Base-by-base conservation (phyloP, 2,329 filamentous ascomycete species). In the Parascedosporium putredinis region DNA sequence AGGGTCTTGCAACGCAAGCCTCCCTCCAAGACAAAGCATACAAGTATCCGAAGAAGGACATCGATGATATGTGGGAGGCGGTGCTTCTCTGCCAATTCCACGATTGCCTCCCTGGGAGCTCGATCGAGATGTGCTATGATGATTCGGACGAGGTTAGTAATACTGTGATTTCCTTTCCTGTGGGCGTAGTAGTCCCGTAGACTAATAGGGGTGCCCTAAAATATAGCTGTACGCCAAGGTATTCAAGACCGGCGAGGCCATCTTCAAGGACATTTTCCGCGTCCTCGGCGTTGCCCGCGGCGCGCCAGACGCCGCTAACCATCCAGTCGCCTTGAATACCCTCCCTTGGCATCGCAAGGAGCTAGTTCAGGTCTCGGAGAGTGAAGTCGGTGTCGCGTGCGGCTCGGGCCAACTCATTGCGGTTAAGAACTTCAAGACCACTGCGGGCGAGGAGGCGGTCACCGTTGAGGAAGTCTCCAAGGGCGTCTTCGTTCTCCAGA, bases 71-170 rank as follows among this genome's bases (percentile, higher is more conserved):
- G 82, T 98, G 93, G 93, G 91, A 97, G 70, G 76, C 78, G 50
- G 84, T 91, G 3, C 74, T 97, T 22, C 78, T 97, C 23, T 97
- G 91, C 57, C 93, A 98, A 60, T 98, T 98, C 74, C 93, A 98
- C 56, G 93, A 98, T 63, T 97, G 93, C 63, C 74, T 98, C 47
- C 93, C 93, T 1, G 93, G 93, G 50, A 96, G 88, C 62, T 87
- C 82, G 29, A 97, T 98, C 58, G 90, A 94, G 65, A 96, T 97
- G 89, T 95, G 89, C 65, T 97, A 97, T 59, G 88, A 95, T 63
- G 93, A 98, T 62, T 95, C 90, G 3, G 86, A 95, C 62, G 78
- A 89, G 68, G 78, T 1, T 25, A 31, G 27, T 18, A 7, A 16
- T 14, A 8, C n/a, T 9, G 3, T 4, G 9, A 4, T 5, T 18